Percentiles rank a stretch among this genome's conserved stretches.
These are phyloP conservation scores for Ceratocystis cubensis DNA, from an alignment of 2,329 filamentous ascomycete species.

Conservation along the genomic window DNA sequence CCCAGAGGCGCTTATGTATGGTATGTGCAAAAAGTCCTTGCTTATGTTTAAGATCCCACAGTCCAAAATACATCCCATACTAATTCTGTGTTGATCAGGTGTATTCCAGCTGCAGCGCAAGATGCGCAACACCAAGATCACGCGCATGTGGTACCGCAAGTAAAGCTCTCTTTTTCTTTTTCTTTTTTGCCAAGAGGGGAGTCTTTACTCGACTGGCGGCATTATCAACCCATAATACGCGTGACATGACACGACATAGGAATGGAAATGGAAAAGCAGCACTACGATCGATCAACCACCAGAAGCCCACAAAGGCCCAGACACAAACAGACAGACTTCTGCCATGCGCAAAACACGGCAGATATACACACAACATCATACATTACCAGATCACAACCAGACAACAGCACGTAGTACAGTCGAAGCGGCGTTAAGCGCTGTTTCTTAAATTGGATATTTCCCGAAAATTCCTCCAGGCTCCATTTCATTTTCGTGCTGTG, in stretches of 20 bases:
- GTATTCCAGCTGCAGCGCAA: conserved; percentile 68
- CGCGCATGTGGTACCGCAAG: conserved; percentile 47
- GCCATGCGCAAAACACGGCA: background rate
- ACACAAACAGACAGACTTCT: background rate
- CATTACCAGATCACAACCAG: background rate
- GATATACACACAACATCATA: background rate
- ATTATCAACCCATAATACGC: background rate
- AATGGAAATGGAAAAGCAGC: background rate
- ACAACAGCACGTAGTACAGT: conserved; percentile 8
- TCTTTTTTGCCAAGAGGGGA: too few species aligned
- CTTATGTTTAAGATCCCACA: background rate
- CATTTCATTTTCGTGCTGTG: background rate
- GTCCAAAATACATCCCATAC: background rate
- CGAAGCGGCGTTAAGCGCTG: background rate
- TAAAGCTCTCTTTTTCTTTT: conserved; percentile 26
- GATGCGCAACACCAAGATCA: conserved; percentile 50
- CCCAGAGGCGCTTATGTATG: conserved; percentile 51
- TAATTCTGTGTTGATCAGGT: conserved; percentile 3
- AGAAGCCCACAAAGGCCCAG: conserved; percentile 4
- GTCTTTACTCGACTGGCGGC: background rate
- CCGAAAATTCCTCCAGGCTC: background rate
- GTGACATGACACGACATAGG: background rate
- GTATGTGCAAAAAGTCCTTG: conserved; percentile 25
- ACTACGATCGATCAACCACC: background rate
- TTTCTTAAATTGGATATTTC: conserved; percentile 4